A percentile compares a stretch with the other conserved stretches of the same genome.
Evolutionary conservation across 495 filamentous ascomycete species (phyloP).

Genomic region (Aspergillus steynii): DNA sequence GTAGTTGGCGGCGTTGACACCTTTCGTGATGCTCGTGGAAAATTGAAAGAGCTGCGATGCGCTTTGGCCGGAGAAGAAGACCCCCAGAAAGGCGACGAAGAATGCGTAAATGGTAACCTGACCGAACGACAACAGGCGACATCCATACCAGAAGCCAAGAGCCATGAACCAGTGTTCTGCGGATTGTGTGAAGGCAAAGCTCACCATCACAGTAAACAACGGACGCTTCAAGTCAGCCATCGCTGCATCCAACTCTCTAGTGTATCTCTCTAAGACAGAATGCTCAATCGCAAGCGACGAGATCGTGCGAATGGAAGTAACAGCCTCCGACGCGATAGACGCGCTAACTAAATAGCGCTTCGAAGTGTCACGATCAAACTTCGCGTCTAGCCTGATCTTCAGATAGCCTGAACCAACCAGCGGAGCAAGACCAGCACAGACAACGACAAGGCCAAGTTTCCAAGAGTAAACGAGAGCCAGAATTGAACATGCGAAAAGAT

Average conservation of each 20-base stretch:
- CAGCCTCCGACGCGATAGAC: conserved; percentile 52
- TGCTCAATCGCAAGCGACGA: conserved; percentile 48
- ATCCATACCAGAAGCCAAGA: conserved; percentile 43
- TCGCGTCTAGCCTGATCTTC: conserved; percentile 39
- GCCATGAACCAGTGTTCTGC: conserved; percentile 37
- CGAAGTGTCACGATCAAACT: conserved; percentile 51
- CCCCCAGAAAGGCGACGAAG: conserved; percentile 52
- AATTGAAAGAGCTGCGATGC: conserved; percentile 47
- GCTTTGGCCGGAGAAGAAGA: conserved; percentile 50
- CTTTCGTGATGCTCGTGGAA: conserved; percentile 20
- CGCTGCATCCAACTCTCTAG: conserved; percentile 46
- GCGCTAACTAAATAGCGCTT: conserved; percentile 49
- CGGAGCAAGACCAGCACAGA: conserved; percentile 49
- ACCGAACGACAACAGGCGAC: conserved; percentile 37
- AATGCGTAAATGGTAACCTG: conserved; percentile 48
- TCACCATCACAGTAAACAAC: conserved; percentile 9
- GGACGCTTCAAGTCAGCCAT: conserved; percentile 19
- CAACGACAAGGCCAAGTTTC: conserved; percentile 56
- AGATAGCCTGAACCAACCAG: conserved; percentile 51
- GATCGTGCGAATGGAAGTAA: conserved; percentile 51
- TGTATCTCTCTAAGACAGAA: conserved; percentile 43
- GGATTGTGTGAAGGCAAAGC: conserved; percentile 14
- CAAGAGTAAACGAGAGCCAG: conserved; percentile 52
- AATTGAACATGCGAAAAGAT: conserved; percentile 48
- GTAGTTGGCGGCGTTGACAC: conserved; percentile 33